Base-by-base conservation (phyloP, 208 protist genomes). In the Leishmania tarentolae region DNA sequence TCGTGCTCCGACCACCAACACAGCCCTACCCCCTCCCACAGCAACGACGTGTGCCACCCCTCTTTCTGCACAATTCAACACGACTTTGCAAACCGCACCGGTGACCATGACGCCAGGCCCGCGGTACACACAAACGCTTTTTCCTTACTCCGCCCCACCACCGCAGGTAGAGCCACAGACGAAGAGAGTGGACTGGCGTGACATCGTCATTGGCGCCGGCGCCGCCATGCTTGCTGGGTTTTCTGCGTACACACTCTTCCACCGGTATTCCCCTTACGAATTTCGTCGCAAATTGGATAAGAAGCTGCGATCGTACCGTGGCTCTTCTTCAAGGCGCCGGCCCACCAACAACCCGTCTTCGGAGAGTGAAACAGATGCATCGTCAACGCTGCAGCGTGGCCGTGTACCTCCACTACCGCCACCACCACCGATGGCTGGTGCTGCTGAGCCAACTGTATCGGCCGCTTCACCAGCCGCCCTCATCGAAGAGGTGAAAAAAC, bases 221-320 rank as follows among this genome's bases (percentile, higher is more conserved):
- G 92, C 90, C 24, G 87, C 91, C 15, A 82, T 89, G 37, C 66
- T 95, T 50, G 79, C 84, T 44, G 86, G 85, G 37, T 68, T 93
- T 57, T 86, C 85, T 17, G 91, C 83, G 8, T 87, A 88, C 65
- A 95, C 94, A 74, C 83, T 92, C 68, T 95, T 95, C 81, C 82
- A 91, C 72, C 79, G 82, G 44, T 97, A 94, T 83, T 96, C 92
- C 5, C 92, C 94, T 28, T 95, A 92, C 81, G 94, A 97, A 79
- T 79, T 97, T 44, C 88, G 92, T 44, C 91, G 91, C 50, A 97
- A 95, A 76, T 83, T 80, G 7, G 88, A 93, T 47, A 71, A 83
- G 76, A 85, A 80, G 68, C 28, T 75, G 75, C 40, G 79, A 47
- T 70, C 61, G 65, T n/a, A 79, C 46, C 83, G 66, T 9, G 61